These are phyloP conservation scores for Metarhizium rileyi DNA, from an alignment of 2,329 filamentous ascomycete species.

Conservation along the genomic window DNA sequence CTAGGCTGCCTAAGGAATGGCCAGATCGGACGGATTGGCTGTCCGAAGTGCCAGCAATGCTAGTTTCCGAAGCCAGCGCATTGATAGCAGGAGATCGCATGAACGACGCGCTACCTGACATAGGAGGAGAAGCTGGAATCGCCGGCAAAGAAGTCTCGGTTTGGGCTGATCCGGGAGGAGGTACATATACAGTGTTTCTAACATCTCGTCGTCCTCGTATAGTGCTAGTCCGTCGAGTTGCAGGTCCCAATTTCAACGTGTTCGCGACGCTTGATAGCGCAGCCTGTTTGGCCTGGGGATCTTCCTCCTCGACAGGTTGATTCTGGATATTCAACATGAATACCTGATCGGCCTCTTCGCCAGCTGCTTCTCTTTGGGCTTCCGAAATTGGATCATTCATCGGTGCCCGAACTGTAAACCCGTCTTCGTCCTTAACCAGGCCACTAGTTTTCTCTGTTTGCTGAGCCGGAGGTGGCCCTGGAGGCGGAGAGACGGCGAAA, in stretches of 20 bases:
- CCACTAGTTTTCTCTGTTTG: conserved; percentile 25
- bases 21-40: conserved; percentile 86
- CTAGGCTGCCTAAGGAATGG: conserved; percentile 62
- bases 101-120: conserved; percentile 8
- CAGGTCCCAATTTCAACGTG: conserved; percentile 55
- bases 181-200: conserved; percentile 80
- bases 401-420: conserved; percentile 61
- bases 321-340: conserved; percentile 77
- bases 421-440: conserved; percentile 56
- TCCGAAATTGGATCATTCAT: conserved; percentile 59
- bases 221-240: conserved; percentile 63
- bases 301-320: conserved; percentile 67
- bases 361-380: conserved; percentile 53
- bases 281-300: conserved; percentile 62
- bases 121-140: conserved; percentile 9
- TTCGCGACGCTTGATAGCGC: conserved; percentile 68
- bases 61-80: conserved; percentile 52
- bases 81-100: conserved; percentile 38
- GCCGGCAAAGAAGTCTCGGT: conserved; percentile 1
- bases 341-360: conserved; percentile 51
- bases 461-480: conserved; percentile 40
- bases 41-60: conserved; percentile 57
- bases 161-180: conserved; percentile 23
- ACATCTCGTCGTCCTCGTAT: conserved; percentile 83
- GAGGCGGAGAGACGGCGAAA: conserved; percentile 41